Evolutionary conservation across 345 rosid genomes (phyloP).

Genomic region (Arabidopsis thaliana): DNA sequence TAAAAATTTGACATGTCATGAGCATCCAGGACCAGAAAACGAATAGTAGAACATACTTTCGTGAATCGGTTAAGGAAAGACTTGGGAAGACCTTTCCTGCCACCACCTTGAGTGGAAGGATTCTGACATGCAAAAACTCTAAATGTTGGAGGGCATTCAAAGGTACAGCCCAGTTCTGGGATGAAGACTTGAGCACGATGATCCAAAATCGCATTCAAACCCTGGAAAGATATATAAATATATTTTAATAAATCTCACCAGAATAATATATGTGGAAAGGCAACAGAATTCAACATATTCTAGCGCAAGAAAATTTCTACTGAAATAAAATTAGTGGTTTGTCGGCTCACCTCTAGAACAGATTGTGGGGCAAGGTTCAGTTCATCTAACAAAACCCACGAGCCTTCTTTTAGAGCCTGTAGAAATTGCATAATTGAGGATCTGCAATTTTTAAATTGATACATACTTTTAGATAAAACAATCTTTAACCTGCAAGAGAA

Average conservation of each 20-base stretch:
- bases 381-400: slow-evolving; percentile 97
- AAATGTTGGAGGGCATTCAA: slow-evolving; percentile 79
- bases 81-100: slow-evolving; percentile 95
- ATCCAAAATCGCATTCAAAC: slow-evolving; percentile 94
- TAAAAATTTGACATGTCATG: slow-evolving; percentile 6
- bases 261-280: slow-evolving; percentile 8
- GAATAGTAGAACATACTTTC: slow-evolving; percentile 58
- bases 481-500: slow-evolving; percentile 74
- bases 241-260: slow-evolving; percentile 5
- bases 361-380: slow-evolving; percentile 99
- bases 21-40: slow-evolving; percentile 3
- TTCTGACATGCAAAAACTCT: slow-evolving; percentile 97
- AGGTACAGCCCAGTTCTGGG: slow-evolving; percentile 87
- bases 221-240: slow-evolving; percentile 51
- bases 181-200: slow-evolving; percentile 95
- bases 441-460: neutral
- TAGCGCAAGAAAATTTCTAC: neutral
- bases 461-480: slow-evolving; percentile 6
- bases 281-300: slow-evolving; percentile 3
- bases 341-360: slow-evolving; percentile 72
- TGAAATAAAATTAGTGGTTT: neutral
- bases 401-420: slow-evolving; percentile 95
- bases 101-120: slow-evolving; percentile 97
- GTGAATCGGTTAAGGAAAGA: slow-evolving; percentile 94
- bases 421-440: slow-evolving; percentile 27